phyloP scores from a whole-genome alignment of 1,284 basidiomycete species.

The Mixia osmundae region DNA sequence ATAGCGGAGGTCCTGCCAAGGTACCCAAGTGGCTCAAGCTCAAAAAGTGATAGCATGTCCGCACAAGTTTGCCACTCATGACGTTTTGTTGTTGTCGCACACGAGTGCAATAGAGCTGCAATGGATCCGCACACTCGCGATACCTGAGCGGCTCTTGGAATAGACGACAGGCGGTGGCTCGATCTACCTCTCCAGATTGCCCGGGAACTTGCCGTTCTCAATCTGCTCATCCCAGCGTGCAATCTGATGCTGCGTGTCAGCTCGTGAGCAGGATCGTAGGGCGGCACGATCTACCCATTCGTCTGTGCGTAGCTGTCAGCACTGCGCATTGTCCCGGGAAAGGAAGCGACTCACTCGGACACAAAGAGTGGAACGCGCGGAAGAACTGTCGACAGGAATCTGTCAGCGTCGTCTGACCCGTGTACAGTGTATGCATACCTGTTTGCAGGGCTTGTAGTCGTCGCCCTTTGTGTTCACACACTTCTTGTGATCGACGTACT shows the following conservation, averaged over 20 bases:
- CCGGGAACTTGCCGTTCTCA: constrained; percentile 78
- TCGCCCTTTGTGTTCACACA: constrained; percentile 94
- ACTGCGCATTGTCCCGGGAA: no score
- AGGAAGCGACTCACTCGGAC: constrained; percentile 59
- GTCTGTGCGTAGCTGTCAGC: constrained; percentile 33
- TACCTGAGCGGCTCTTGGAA: no score
- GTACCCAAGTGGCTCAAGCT: no score
- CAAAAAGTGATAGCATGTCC: no score
- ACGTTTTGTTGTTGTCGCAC: no score
- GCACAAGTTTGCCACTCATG: no score
- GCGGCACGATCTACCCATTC: constrained; percentile 41
- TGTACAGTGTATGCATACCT: constrained; percentile 7
- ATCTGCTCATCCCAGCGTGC: constrained; percentile 76
- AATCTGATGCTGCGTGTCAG: constrained; percentile 30
- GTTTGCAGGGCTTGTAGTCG: constrained; percentile 91
- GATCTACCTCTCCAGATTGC: no score
- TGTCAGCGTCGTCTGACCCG: background rate
- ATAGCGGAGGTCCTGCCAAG: no score
- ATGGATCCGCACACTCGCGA: no score
- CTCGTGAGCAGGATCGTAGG: constrained; percentile 7
- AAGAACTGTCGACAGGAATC: constrained; percentile 40
- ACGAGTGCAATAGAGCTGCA: no score
- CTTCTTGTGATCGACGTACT: no score
- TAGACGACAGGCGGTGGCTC: no score
- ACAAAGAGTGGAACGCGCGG: constrained; percentile 84